Evolutionary conservation across 768 basidiomycete genomes (phyloP).

Genomic region (Boletus pseudopeckii): DNA sequence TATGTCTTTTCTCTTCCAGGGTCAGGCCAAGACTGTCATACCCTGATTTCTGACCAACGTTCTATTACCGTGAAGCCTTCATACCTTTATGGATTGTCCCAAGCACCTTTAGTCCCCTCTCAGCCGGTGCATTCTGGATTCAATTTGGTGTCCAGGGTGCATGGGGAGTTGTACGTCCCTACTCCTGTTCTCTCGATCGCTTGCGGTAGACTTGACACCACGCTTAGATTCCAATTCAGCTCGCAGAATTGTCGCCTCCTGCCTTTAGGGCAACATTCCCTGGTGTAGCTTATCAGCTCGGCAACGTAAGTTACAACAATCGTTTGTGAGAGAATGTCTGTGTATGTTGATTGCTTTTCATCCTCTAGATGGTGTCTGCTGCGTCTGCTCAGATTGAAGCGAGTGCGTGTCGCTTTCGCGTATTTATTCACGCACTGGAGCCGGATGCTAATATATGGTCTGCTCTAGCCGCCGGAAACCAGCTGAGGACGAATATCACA

Average conservation of each 20-base stretch:
- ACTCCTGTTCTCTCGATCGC: background rate
- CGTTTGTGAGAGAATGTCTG: too few relatives aligned
- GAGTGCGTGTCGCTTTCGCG: conserved; percentile 10
- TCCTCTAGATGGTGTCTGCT: conserved; percentile 55
- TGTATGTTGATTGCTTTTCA: background rate
- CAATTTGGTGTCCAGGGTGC: conserved; percentile 90
- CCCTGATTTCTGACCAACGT: background rate
- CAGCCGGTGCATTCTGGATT: conserved; percentile 83
- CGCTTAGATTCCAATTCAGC: conserved; percentile 63
- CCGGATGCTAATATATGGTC: background rate
- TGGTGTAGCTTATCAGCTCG: conserved; percentile 80
- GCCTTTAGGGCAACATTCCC: conserved; percentile 88
- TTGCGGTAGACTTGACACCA: background rate
- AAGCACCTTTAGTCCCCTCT: conserved; percentile 55
- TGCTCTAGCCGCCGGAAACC: conserved; percentile 51
- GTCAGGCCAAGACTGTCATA: background rate
- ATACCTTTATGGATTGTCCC: conserved; percentile 88
- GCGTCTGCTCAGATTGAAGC: conserved; percentile 58
- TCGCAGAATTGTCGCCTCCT: conserved; percentile 82
- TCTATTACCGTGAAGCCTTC: conserved; percentile 32
- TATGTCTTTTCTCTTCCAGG: conserved; percentile 45
- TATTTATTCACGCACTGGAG: background rate
- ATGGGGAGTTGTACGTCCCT: conserved; percentile 71
- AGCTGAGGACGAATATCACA: conserved; percentile 49
- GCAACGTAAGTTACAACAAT: conserved; percentile 44